Percentiles rank a stretch among this genome's conserved stretches.
Evolutionary conservation across 352 stramenopile genomes (phyloP).

Genomic region (Globisporangium radiosum): DNA sequence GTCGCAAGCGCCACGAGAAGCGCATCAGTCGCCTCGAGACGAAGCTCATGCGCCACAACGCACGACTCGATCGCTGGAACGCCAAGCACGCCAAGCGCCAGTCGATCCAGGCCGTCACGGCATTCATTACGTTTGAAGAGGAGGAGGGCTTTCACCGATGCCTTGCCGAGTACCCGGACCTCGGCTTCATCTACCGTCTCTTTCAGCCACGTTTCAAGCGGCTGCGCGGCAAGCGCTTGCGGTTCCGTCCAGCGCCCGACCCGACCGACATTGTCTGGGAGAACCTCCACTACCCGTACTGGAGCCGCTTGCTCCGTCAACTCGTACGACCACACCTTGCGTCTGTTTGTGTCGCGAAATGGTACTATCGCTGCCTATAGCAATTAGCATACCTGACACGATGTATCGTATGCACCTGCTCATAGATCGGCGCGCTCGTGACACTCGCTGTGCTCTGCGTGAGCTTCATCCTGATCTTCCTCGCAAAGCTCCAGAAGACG

Average conservation of each 20-base stretch:
- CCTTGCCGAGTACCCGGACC: slow-evolving; percentile 66
- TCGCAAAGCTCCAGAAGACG: slow-evolving; percentile 68
- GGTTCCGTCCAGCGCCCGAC: slow-evolving; percentile 61
- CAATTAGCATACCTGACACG: neutral
- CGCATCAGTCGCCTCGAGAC: slow-evolving; percentile 35
- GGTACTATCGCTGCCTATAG: neutral
- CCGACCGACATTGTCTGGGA: slow-evolving; percentile 85
- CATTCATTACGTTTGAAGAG: slow-evolving; percentile 82
- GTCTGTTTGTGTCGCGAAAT: neutral
- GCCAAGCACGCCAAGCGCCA: slow-evolving; percentile 11
- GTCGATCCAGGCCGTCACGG: slow-evolving; percentile 53
- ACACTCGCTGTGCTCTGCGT: slow-evolving; percentile 60
- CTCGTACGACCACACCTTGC: slow-evolving; percentile 21
- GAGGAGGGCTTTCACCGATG: slow-evolving; percentile 77
- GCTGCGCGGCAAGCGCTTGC: slow-evolving; percentile 62
- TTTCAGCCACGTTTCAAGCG: slow-evolving; percentile 64
- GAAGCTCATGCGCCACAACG: slow-evolving; percentile 38
- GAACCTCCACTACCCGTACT: slow-evolving; percentile 65
- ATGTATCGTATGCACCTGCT: too few relatives aligned
- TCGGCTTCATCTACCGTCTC: slow-evolving; percentile 63
- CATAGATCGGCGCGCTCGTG: slow-evolving; percentile 54
- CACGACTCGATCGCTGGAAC: slow-evolving; percentile 24
- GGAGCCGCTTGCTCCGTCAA: slow-evolving; percentile 57
- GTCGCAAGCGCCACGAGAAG: slow-evolving; percentile 36
- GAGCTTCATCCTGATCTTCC: slow-evolving; percentile 73